phyloP scores from a whole-genome alignment of 2,329 filamentous ascomycete genomes.

The Zasmidium citrigriseum region DNA sequence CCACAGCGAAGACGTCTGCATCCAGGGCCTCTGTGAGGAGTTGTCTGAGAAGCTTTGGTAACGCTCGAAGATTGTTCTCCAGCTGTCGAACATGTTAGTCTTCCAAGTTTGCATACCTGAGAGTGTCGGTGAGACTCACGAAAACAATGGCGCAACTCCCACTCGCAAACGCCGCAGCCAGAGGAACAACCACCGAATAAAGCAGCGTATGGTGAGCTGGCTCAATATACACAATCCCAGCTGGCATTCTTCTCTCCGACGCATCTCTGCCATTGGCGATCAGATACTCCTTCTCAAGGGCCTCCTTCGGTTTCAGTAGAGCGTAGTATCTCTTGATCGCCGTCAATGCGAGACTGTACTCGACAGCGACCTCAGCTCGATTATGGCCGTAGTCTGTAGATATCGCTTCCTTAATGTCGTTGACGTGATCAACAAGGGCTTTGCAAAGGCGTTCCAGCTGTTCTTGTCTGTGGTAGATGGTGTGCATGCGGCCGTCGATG shows the following conservation, averaged over 20 bases:
- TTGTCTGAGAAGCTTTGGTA: constrained; percentile 40
- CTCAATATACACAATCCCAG: constrained; percentile 51
- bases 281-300: constrained; percentile 45
- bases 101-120: too few species aligned
- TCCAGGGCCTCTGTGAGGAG: constrained; percentile 47
- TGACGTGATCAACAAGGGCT: constrained; percentile 37
- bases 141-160: constrained; percentile 55
- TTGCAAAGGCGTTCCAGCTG: constrained; percentile 49
- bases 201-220: constrained; percentile 52
- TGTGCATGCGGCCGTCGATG: constrained; percentile 48
- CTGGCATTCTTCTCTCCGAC: constrained; percentile 33
- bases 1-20: constrained; percentile 51
- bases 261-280: constrained; percentile 45
- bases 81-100: constrained; percentile 31
- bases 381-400: constrained; percentile 40
- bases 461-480: constrained; percentile 48
- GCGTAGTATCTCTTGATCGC: constrained; percentile 43
- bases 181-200: constrained; percentile 46
- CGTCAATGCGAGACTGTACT: constrained; percentile 44
- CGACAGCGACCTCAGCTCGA: constrained; percentile 41
- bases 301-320: constrained; percentile 41
- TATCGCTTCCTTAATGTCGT: constrained; percentile 43
- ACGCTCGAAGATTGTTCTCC: constrained; percentile 42
- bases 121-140: constrained; percentile 33
- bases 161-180: constrained; percentile 51